A percentile compares a stretch with the other conserved stretches of the same genome.
These are phyloP conservation scores for Cytospora leucostoma DNA, from an alignment of 2,329 filamentous ascomycete species.

Conservation along the genomic window DNA sequence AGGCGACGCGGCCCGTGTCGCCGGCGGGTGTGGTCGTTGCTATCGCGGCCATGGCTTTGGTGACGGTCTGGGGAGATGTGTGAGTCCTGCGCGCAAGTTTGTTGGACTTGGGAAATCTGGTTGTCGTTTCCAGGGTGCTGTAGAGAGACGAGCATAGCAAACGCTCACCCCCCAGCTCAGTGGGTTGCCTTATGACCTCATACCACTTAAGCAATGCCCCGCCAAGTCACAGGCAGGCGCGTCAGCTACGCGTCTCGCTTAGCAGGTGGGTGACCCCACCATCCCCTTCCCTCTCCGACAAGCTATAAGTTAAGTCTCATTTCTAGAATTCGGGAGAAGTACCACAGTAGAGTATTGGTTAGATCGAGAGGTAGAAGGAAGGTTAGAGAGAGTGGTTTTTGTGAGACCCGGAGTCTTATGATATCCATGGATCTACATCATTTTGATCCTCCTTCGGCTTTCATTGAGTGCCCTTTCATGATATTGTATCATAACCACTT, in stretches of 20 bases:
- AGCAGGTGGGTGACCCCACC: background rate
- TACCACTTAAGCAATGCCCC: constrained; percentile 20
- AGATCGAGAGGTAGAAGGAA: too few relatives aligned
- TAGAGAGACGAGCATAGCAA: background rate
- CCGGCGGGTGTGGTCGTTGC: constrained; percentile 39
- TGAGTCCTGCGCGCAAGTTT: background rate
- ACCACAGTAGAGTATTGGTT: too few relatives aligned
- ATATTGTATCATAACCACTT: background rate
- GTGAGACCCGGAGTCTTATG: too few relatives aligned
- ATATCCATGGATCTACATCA: too few relatives aligned
- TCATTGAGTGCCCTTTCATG: background rate
- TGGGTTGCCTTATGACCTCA: constrained; percentile 23
- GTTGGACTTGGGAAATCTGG: background rate
- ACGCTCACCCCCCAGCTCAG: background rate
- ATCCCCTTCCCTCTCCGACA: too few relatives aligned
- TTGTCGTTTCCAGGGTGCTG: background rate
- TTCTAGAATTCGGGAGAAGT: too few relatives aligned
- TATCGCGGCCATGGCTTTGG: constrained; percentile 10
- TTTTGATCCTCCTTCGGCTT: too few relatives aligned
- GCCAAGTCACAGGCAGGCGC: constrained; percentile 19
- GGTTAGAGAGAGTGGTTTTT: too few relatives aligned
- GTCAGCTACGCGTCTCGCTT: constrained; percentile 16
- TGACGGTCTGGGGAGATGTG: background rate
- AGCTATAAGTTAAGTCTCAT: too few relatives aligned
- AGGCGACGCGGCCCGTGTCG: constrained; percentile 38